A percentile compares a stretch with the other conserved stretches of the same genome.
phyloP scores from a whole-genome alignment of 2,329 filamentous ascomycete genomes.

The Diplodia corticola region DNA sequence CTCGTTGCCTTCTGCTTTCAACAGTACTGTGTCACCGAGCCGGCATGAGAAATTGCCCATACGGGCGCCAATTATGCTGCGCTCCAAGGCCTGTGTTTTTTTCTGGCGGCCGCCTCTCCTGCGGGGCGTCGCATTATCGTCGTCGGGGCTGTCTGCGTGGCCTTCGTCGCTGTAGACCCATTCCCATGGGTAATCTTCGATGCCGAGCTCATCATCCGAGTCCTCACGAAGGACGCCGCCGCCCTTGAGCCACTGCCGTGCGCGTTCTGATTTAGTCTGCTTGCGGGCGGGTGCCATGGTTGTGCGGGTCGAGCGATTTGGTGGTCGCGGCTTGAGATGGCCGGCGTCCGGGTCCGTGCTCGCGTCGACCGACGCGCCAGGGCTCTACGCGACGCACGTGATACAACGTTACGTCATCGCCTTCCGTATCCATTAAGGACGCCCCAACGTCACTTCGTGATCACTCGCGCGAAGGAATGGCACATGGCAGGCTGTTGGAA shows the following conservation, averaged over 20 bases:
- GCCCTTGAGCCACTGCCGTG: constrained; percentile 54
- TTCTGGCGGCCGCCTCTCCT: constrained; percentile 32
- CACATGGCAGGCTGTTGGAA: neutral
- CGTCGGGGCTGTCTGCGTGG: constrained; percentile 40
- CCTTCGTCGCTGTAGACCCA: constrained; percentile 58
- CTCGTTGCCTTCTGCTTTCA: constrained; percentile 87
- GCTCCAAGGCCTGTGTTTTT: constrained; percentile 30
- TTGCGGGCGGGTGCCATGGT: constrained; percentile 38
- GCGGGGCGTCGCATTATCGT: constrained; percentile 33
- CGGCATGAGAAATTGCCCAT: constrained; percentile 80
- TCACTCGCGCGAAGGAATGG: neutral
- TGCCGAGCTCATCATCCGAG: constrained; percentile 79
- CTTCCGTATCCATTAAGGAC: neutral
- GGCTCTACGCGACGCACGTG: neutral
- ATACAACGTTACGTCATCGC: neutral
- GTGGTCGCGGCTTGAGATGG: neutral
- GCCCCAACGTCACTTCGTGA: neutral
- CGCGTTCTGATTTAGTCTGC: constrained; percentile 47
- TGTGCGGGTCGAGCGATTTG: neutral
- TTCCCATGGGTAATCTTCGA: constrained; percentile 53
- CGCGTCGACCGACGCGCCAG: constrained; percentile 11
- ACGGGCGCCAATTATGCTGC: constrained; percentile 73
- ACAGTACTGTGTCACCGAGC: constrained; percentile 78
- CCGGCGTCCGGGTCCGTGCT: neutral
- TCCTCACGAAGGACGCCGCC: constrained; percentile 71